Evolutionary conservation across 208 protist genomes (phyloP).

Genomic region (Herpetomonas samuelpessoai): DNA sequence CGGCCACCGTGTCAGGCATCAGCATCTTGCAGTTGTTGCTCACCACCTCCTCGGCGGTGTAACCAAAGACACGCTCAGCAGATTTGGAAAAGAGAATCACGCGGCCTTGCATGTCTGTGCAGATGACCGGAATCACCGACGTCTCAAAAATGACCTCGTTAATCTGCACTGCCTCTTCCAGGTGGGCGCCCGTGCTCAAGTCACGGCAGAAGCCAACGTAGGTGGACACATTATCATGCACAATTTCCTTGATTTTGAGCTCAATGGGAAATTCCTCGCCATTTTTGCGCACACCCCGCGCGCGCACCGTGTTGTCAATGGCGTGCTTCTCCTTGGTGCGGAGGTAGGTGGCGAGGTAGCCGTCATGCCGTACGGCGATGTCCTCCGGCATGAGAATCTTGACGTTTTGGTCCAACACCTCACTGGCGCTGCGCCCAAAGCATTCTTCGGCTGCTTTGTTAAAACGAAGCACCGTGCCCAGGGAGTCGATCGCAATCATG

Average conservation of each 20-base stretch:
- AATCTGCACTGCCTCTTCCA: slow-evolving; percentile 16
- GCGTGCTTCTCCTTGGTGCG: slow-evolving; percentile 30
- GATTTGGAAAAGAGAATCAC: slow-evolving; percentile 12
- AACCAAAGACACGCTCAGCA: slow-evolving; percentile 21
- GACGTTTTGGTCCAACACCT: slow-evolving; percentile 32
- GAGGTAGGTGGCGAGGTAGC: slow-evolving; percentile 31
- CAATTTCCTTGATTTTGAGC: slow-evolving; percentile 28
- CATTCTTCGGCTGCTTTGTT: slow-evolving; percentile 27
- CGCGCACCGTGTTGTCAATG: slow-evolving; percentile 16
- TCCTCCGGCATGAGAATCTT: slow-evolving; percentile 37
- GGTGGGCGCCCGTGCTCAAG: slow-evolving; percentile 11
- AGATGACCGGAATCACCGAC: slow-evolving; percentile 11
- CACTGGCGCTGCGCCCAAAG: slow-evolving; percentile 22
- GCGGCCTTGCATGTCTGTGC: slow-evolving; percentile 11
- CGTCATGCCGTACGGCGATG: slow-evolving; percentile 26
- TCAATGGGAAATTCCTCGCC: slow-evolving; percentile 32
- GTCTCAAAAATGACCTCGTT: slow-evolving; percentile 15
- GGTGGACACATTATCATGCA: slow-evolving; percentile 12
- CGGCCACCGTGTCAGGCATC: slow-evolving; percentile 25
- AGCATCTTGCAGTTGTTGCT: slow-evolving; percentile 33
- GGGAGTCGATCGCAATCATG: slow-evolving; percentile 35
- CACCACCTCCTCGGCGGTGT: slow-evolving; percentile 17
- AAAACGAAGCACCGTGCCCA: slow-evolving; percentile 27
- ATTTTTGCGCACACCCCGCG: slow-evolving; percentile 22
- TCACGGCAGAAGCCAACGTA: slow-evolving; percentile 39